Conservation (phyloP, 2,329 filamentous ascomycete genomes). For the Apiospora arundinis region DNA sequence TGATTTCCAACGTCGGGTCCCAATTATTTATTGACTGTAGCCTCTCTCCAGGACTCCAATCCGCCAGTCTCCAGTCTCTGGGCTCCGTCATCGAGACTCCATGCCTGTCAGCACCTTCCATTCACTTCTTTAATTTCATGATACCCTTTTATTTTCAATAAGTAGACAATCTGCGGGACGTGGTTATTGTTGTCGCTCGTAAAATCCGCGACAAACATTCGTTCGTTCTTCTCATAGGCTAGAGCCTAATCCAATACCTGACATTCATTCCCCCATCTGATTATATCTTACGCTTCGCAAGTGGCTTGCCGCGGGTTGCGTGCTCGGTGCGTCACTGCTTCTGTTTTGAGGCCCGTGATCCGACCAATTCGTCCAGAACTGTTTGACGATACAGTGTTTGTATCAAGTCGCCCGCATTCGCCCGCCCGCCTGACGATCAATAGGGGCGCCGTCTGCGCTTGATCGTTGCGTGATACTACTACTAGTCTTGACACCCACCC, state of each 20-base stretch:
- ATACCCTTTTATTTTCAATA: constrained; percentile 5
- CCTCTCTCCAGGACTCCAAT: too few species aligned
- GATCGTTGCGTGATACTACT: constrained; percentile 4
- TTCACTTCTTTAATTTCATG: constrained; percentile 5
- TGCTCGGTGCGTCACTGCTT: constrained; percentile 15
- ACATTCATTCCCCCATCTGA: background rate
- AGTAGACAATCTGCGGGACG: background rate
- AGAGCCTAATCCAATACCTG: constrained; percentile 18
- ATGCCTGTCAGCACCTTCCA: constrained; percentile 4
- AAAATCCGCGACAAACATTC: constrained; percentile 3
- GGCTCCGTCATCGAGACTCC: background rate
- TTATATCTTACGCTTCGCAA: constrained; percentile 2
- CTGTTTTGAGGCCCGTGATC: constrained; percentile 17
- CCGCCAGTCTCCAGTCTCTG: background rate
- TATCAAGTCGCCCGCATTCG: constrained; percentile 6
- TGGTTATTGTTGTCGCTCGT: background rate
- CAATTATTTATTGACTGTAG: too few species aligned
- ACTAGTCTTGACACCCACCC: constrained; percentile 5
- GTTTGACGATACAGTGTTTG: constrained; percentile 15
- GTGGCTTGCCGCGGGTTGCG: constrained; percentile 9
- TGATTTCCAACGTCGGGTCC: background rate
- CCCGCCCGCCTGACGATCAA: constrained; percentile 1
- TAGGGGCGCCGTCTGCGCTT: constrained; percentile 7
- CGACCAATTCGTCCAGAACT: background rate
- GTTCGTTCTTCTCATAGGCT: constrained; percentile 14